These are phyloP conservation scores for Scheffersomyces lignosus DNA, from an alignment of 805 yeast species.

Conservation along the genomic window DNA sequence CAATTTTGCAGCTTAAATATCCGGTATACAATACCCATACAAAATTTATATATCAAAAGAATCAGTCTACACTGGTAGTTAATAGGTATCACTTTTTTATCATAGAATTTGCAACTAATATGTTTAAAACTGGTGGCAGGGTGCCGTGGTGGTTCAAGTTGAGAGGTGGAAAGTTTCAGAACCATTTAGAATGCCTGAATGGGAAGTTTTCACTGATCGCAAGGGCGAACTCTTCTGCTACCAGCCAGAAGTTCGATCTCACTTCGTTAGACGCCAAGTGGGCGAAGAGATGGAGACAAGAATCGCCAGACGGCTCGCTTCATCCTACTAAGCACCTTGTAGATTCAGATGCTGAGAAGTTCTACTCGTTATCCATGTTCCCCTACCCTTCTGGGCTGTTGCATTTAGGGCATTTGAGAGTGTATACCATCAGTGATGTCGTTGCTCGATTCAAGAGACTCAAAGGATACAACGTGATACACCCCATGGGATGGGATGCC, in stretches of 20 bases:
- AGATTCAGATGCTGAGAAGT: constrained; percentile 26
- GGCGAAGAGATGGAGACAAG: constrained; percentile 46
- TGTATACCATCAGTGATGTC: constrained; percentile 86
- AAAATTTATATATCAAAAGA: too few species aligned
- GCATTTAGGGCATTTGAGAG: constrained; percentile 94
- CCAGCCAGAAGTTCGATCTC: constrained; percentile 15
- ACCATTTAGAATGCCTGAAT: too few species aligned
- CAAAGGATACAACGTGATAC: constrained; percentile 75
- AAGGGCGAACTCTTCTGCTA: too few species aligned
- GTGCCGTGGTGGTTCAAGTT: too few species aligned
- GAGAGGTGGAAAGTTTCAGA: too few species aligned
- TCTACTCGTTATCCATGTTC: constrained; percentile 81
- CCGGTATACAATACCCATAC: too few species aligned
- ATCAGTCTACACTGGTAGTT: too few species aligned
- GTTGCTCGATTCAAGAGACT: constrained; percentile 75
- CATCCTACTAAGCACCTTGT: constrained; percentile 32
- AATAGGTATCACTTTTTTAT: too few species aligned
- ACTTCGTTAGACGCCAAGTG: constrained; percentile 52
- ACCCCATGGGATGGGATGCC: constrained; percentile 99
- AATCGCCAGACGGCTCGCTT: constrained; percentile 32
- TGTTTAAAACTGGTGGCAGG: too few species aligned
- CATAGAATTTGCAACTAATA: too few species aligned
- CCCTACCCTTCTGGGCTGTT: constrained; percentile 95
- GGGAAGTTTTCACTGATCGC: too few species aligned
- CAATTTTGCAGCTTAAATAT: too few species aligned